A percentile compares a stretch with the other conserved stretches of the same genome.
Conservation (phyloP, 305 asterid species). For the Fraxinus platypoda region DNA sequence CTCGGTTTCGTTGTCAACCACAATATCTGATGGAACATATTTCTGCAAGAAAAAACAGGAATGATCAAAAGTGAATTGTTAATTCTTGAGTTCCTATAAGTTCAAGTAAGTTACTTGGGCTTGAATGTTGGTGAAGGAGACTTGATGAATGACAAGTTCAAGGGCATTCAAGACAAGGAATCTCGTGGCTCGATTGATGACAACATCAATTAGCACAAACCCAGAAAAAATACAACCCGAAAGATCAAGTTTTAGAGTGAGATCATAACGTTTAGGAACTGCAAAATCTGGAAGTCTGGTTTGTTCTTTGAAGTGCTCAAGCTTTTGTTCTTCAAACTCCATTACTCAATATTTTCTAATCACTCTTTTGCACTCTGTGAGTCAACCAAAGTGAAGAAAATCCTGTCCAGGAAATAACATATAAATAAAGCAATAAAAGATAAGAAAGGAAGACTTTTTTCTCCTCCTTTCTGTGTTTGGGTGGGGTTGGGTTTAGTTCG, state of each 20-base stretch:
- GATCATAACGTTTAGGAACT: constrained; percentile 40
- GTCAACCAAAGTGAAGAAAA: not conserved
- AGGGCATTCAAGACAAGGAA: constrained; percentile 38
- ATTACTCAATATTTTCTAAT: constrained; percentile 2
- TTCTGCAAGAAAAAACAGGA: constrained; percentile 25
- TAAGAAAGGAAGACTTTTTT: not conserved
- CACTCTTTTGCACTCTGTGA: not conserved
- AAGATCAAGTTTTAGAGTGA: constrained; percentile 36
- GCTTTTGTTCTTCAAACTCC: constrained; percentile 15
- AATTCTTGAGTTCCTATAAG: not conserved
- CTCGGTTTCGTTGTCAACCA: constrained; percentile 35
- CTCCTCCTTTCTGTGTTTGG: not conserved
- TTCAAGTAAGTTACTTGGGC: constrained; percentile 1
- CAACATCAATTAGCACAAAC: constrained; percentile 21
- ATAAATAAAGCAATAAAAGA: not conserved
- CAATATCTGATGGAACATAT: constrained; percentile 28
- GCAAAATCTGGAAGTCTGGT: constrained; percentile 38
- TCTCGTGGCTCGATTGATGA: constrained; percentile 23
- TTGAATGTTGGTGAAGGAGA: constrained; percentile 23
- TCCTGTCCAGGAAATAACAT: not conserved
- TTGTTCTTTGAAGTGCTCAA: constrained; percentile 31
- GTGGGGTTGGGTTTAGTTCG: not conserved
- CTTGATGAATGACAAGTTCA: constrained; percentile 29
- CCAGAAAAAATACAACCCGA: constrained; percentile 31
- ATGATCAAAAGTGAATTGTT: not conserved